A percentile compares a stretch with the other conserved stretches of the same genome.
Evolutionary conservation across 148 eudicot genomes (phyloP).

Genomic region (Rheum nobile): DNA sequence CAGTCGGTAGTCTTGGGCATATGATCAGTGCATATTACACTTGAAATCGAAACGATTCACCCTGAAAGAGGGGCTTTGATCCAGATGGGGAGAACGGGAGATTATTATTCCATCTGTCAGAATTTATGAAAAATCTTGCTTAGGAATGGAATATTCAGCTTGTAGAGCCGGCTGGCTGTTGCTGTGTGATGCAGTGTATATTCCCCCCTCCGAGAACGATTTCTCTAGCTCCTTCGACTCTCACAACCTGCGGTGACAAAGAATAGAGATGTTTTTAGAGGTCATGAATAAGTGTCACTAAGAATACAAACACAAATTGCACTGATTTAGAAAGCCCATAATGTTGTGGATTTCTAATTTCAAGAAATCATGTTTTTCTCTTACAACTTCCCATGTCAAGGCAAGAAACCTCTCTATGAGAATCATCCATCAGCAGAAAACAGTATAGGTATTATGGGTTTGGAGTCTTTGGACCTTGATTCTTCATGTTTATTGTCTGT

Average conservation of each 20-base stretch:
- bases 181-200: slow-evolving; percentile 89
- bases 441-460: too few relatives aligned
- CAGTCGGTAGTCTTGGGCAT: not conserved
- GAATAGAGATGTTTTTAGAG: not conserved
- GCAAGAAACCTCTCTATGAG: not conserved
- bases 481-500: not conserved
- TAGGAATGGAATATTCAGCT: not conserved
- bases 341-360: not conserved
- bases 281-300: not conserved
- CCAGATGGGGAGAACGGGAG: not conserved
- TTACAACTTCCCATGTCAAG: not conserved
- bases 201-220: slow-evolving; percentile 85
- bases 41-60: not conserved
- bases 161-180: slow-evolving; percentile 44
- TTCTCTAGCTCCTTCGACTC: slow-evolving; percentile 82
- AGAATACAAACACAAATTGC: not conserved
- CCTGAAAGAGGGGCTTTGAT: not conserved
- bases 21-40: not conserved
- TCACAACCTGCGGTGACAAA: slow-evolving; percentile 37
- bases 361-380: not conserved
- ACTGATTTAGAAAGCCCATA: too few relatives aligned
- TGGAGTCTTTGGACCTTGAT: not conserved
- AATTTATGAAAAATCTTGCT: not conserved
- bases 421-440: not conserved
- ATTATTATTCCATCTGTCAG: not conserved